Evolutionary conservation across 2,329 filamentous ascomycete genomes (phyloP).

Genomic region (Zelopaecilomyces penicillatus): DNA sequence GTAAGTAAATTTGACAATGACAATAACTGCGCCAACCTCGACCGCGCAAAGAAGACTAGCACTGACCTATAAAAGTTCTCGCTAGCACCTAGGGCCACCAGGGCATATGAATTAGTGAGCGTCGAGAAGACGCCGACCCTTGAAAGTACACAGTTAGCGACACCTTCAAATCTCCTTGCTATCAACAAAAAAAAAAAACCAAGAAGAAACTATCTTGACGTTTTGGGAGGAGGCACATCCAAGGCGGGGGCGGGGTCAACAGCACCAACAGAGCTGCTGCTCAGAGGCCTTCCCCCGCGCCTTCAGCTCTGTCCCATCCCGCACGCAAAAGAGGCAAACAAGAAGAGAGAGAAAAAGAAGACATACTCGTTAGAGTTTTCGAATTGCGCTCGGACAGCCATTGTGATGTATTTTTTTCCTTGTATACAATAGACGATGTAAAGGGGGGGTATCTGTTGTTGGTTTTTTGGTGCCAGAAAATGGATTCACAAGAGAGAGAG

Average conservation of each 20-base stretch:
- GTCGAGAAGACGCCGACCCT: slow-evolving; percentile 96
- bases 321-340: neutral
- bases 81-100: slow-evolving; percentile 88
- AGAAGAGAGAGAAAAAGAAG: neutral
- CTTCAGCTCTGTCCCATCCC: no score
- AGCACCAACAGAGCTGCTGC: neutral
- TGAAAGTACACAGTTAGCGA: slow-evolving; percentile 9
- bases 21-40: neutral
- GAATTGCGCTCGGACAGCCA: slow-evolving; percentile 67
- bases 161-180: neutral
- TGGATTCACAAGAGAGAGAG: no score
- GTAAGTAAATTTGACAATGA: neutral
- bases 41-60: neutral
- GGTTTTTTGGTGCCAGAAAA: no score
- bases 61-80: slow-evolving; percentile 93
- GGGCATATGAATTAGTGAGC: slow-evolving; percentile 92
- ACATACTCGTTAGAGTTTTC: slow-evolving; percentile 87
- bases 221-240: neutral
- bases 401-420: slow-evolving; percentile 23
- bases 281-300: no score
- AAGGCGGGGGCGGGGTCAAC: slow-evolving; percentile 16
- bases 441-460: no score
- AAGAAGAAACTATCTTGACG: slow-evolving; percentile 12
- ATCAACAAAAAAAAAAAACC: neutral
- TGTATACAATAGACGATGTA: no score